Evolutionary conservation across 2,329 filamentous ascomycete species (phyloP), one percentile per base, ranked within the genome.

Genomic region (Bipolaris victoriae): DNA sequence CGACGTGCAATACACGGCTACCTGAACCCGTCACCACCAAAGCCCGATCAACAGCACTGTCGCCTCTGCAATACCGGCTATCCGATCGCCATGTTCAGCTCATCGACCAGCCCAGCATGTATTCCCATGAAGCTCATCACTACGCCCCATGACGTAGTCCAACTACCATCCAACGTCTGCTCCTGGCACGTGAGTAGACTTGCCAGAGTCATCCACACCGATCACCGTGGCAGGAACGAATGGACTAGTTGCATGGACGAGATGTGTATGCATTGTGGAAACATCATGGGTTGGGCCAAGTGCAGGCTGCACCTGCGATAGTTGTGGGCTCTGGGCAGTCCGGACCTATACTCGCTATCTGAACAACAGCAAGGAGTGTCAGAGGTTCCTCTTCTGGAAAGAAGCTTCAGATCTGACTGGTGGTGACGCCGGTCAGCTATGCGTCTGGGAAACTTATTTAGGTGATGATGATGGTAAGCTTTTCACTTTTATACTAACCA

Each of bases 261-360:
- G 5, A 71, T 77, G 63, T 77, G 76, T 51, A 72, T 75, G 63
- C 74, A 76, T 50, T 74, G 73, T 51, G 72, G 73, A 15, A 55
- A 55, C 3, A 63, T 76, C n/a, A 51, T 65, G 22, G 63, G 46
- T 1, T 74, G 70, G 71, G 18, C 41, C 2, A 49, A 55, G 16
- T 77, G 74, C 55, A 45, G 47, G 47, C 16, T 76, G 68, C 57
- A 47, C 45, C 1, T 77, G 76, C 57, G 61, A 70, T 20, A 76
- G 65, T 50, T 77, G 75, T 53, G 63, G 65, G 9, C 46, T 66
- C 6, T 58, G 59, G 24, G 33, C 58, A 7, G 68, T 72, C 40
- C 65, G 62, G 52, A 70, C 69, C 7, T 77, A 74, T 51, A 73
- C 65, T 13, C 61, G 74, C 16, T 72, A 68, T 52, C 18, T 76